Evolutionary conservation across 345 rosid species (phyloP), one percentile per base, ranked within the genome.

Genomic region (Ceriops decandra): DNA sequence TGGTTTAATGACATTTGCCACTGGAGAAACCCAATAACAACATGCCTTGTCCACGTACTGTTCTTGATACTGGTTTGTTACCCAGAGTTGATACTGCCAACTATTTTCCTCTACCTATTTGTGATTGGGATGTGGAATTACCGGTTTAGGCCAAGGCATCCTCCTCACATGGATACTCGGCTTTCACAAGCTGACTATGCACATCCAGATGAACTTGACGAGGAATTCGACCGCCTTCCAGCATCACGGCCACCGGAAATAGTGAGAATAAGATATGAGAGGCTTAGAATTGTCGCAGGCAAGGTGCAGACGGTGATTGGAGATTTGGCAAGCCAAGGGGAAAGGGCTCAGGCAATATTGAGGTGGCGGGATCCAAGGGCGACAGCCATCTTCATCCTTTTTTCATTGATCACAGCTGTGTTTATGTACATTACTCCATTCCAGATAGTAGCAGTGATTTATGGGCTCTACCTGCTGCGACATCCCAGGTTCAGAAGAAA

Each of bases 301-400:
- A 67, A 52, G 22, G 72, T 76, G 20, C 80, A 76, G 66, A 68
- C 80, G 0, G 73, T 76, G 46, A 66, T 58, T 16, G 80, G 80
- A 46, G 80, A 76, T 58, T 59, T 76, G 60, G 80, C 80, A 38
- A 76, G 80, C 64, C 80, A 76, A 49, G 76, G 69, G 11, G 80
- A 76, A 32, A 72, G 80, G 21, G 72, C 73, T 24, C 80, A 71
- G 11, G 76, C 80, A 5, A 21, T 76, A 58, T 60, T 76, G 1
- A 72, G 76, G 33, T 76, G 80, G 80, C 51, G 80, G 4, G 80
- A 76, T 63, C 76, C 80, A 13, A 63, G 80, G 66, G 80, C 76
- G 17, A 76, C 80, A 13, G 76, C 80, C 6, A 76, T 76, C 24
- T 72, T 76, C 52, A 76, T 76, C 59, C 21, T 76, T 62, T 30